These are phyloP conservation scores for Passiflora organensis DNA, from an alignment of 345 rosid species.

Conservation along the genomic window DNA sequence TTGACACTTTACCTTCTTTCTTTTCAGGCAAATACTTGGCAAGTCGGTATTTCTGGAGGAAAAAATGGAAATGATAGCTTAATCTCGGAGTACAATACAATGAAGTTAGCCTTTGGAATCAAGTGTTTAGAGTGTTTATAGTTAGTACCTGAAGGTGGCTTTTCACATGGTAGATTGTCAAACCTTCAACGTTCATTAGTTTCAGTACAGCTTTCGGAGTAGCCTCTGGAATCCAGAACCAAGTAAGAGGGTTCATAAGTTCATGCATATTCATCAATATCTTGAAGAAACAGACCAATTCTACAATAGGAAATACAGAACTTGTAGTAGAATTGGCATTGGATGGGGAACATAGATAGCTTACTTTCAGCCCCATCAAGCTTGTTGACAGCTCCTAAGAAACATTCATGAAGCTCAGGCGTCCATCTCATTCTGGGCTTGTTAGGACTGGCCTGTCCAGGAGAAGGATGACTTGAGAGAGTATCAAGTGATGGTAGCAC, in stretches of 20 bases:
- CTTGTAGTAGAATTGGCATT: too few relatives aligned
- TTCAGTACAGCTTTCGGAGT: constrained; percentile 87
- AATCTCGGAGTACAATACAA: neutral
- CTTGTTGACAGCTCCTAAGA: constrained; percentile 59
- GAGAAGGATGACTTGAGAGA: constrained; percentile 41
- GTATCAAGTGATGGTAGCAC: constrained; percentile 31
- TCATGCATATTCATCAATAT: too few relatives aligned
- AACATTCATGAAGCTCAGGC: constrained; percentile 74
- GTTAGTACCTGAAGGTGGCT: constrained; percentile 84
- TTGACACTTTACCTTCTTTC: constrained; percentile 64
- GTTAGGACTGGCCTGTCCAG: constrained; percentile 41
- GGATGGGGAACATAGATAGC: constrained; percentile 13
- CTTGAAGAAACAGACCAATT: too few relatives aligned
- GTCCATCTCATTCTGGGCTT: constrained; percentile 96
- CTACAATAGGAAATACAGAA: too few relatives aligned
- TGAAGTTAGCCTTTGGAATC: neutral
- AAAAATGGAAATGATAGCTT: neutral
- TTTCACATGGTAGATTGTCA: constrained; percentile 91
- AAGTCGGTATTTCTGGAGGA: constrained; percentile 77
- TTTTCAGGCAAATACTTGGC: constrained; percentile 89
- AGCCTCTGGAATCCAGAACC: constrained; percentile 56
- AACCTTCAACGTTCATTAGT: constrained; percentile 83
- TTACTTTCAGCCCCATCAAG: constrained; percentile 95
- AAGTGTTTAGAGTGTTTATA: constrained; percentile 3
- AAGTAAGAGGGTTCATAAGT: too few relatives aligned